These are phyloP conservation scores for Kodamaea suecica DNA, from an alignment of 1,139 yeast species.

Conservation along the genomic window DNA sequence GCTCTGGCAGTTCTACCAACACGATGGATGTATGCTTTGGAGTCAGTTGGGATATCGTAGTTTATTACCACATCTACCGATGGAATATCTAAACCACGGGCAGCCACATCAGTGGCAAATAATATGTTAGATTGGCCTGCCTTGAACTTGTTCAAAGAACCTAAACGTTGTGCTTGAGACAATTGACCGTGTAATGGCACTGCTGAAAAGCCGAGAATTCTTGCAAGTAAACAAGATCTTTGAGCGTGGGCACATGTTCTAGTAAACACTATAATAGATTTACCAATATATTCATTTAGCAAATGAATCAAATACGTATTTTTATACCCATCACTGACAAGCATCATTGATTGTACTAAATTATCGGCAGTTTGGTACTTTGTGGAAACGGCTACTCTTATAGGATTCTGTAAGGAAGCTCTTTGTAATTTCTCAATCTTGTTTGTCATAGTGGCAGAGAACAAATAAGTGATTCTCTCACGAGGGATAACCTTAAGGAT, in stretches of 20 bases:
- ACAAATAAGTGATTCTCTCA: slow-evolving; percentile 80
- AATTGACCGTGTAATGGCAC: slow-evolving; percentile 94
- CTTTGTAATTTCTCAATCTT: slow-evolving; percentile 93
- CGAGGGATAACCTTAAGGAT: slow-evolving; percentile 83
- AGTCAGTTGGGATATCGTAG: slow-evolving; percentile 94
- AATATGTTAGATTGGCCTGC: slow-evolving; percentile 78
- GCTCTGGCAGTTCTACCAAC: slow-evolving; percentile 99
- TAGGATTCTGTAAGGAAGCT: slow-evolving; percentile 87
- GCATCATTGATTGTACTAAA: slow-evolving; percentile 81
- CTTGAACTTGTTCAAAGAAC: slow-evolving; percentile 89
- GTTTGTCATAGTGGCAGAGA: slow-evolving; percentile 95
- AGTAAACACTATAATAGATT: slow-evolving; percentile 84
- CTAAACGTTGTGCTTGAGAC: slow-evolving; percentile 87
- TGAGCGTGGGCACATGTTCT: slow-evolving; percentile 96
- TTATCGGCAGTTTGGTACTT: slow-evolving; percentile 94
- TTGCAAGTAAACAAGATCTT: slow-evolving; percentile 76
- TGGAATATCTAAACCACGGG: slow-evolving; percentile 96
- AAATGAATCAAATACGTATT: slow-evolving; percentile 83
- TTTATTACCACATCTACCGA: slow-evolving; percentile 89
- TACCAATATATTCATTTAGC: slow-evolving; percentile 80
- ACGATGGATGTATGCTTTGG: slow-evolving; percentile 96
- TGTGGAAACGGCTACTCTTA: slow-evolving; percentile 82
- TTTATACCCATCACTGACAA: slow-evolving; percentile 89
- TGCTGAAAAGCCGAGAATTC: slow-evolving; percentile 81
- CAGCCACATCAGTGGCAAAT: slow-evolving; percentile 97